Base-by-base conservation (phyloP, 2,329 filamentous ascomycete species). In the Botryotinia calthae region DNA sequence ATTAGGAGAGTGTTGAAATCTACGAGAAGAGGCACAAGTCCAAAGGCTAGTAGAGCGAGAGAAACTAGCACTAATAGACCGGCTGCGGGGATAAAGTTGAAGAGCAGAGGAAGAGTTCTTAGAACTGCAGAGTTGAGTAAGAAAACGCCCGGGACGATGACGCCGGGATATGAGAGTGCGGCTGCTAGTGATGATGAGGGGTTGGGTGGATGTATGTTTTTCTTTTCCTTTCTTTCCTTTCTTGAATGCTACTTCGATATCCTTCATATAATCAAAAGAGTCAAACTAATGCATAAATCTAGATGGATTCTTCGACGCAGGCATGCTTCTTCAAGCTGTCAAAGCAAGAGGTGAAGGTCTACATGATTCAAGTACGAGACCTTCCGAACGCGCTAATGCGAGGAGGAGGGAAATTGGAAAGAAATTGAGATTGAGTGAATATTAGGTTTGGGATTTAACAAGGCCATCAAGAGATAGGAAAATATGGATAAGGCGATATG, bases 231-330 rank as follows among this genome's bases (percentile, higher is more conserved):
- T 51, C 28, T 12, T 14, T 4, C 16, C 14, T n/a, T 54, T n/a
- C 40, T n/a, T 28, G 71, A 22, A 18, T 51, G 5, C 22, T 44
- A 28, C 8, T 44, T 4, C 28, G 10, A 20, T 25, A 8, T 40
- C 9, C 1, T 16, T 16, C 34, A 40, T 46, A 20, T 14, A n/a
- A 31, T 58, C 8, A 20, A 68, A 14, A 7, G 5, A n/a, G 14
- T n/a, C 44, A 20, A 40, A 34, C 68, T 70, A 63, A 70, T 18
- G 31, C 25, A 31, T 25, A 31, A 64, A 20, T 46, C 77, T 80
- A 97, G 95, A 98, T 85, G 95, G 95, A 46, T 98, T 98, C 86
- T 98, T 98, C 83, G 95, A 98, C 81, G 94, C 95, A 0, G 95
- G 95, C 22, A 97, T 98, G 94, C 88, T 98, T 8, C 86, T 96